phyloP scores from a whole-genome alignment of 306 rosid species.

The Amphicarpaea edgeworthii region DNA sequence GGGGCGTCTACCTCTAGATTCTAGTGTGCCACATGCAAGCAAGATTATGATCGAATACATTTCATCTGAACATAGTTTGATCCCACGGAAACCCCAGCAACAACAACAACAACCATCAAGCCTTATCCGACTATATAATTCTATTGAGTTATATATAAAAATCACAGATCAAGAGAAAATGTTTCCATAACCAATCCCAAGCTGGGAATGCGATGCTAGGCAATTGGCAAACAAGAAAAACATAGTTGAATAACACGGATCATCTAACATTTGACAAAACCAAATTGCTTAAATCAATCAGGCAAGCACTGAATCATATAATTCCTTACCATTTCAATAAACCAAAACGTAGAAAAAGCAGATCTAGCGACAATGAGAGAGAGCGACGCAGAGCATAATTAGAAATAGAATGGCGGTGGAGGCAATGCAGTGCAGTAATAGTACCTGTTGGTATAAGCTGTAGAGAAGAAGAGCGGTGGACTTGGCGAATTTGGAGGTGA shows the following conservation, averaged over 20 bases:
- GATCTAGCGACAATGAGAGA: slow-evolving; percentile 55
- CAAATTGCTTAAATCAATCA: slow-evolving; percentile 17
- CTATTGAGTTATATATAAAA: not conserved
- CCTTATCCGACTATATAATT: not conserved
- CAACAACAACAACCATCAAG: slow-evolving; percentile 34
- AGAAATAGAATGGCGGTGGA: too few relatives aligned
- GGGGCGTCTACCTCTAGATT: too few relatives aligned
- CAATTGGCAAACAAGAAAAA: not conserved
- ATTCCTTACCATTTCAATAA: not conserved
- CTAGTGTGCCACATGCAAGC: slow-evolving; percentile 10
- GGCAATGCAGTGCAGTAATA: slow-evolving; percentile 27
- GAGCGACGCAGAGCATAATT: not conserved
- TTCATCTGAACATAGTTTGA: not conserved
- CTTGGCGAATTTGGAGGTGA: slow-evolving; percentile 80
- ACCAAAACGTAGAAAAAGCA: slow-evolving; percentile 37
- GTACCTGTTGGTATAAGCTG: slow-evolving; percentile 86
- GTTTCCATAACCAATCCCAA: slow-evolving; percentile 3
- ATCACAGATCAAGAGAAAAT: slow-evolving; percentile 13
- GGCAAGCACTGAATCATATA: not conserved
- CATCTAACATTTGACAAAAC: not conserved
- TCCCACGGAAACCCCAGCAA: not conserved
- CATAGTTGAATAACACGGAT: not conserved
- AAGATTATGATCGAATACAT: not conserved
- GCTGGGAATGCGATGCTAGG: not conserved
- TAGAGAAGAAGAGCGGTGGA: slow-evolving; percentile 88